phyloP scores from a whole-genome alignment of 768 basidiomycete genomes.

The Gloeopeniophorella convolvens region DNA sequence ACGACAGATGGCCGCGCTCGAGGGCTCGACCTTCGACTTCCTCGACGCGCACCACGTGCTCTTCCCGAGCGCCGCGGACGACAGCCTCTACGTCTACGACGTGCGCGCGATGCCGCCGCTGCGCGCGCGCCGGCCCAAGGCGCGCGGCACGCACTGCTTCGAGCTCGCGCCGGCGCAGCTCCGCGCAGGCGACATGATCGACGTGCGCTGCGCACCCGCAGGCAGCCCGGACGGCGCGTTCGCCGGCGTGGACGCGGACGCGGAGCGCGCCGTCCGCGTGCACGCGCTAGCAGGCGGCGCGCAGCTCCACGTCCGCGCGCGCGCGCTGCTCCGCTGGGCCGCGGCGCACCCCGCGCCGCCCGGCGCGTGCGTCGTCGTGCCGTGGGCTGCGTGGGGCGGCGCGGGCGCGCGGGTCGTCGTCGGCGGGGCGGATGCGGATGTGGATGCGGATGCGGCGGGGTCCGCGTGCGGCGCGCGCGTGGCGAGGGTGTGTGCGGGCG shows the following conservation, averaged over 20 bases:
- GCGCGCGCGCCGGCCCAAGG: background rate
- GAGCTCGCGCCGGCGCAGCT: background rate
- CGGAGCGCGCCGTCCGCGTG: background rate
- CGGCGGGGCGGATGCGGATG: no score
- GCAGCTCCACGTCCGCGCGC: background rate
- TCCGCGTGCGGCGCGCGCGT: no score
- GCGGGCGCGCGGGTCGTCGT: background rate
- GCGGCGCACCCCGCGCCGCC: slow-evolving; percentile 2
- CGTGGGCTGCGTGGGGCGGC: slow-evolving; percentile 1
- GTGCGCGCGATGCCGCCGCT: slow-evolving; percentile 5
- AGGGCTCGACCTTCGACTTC: background rate
- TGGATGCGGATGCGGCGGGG: no score
- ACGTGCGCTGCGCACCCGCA: background rate
- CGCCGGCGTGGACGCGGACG: background rate
- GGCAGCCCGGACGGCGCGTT: background rate
- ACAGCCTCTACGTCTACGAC: slow-evolving; percentile 9
- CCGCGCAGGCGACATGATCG: background rate
- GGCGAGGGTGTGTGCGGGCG: no score
- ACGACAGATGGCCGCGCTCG: slow-evolving; percentile 4
- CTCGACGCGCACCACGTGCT: slow-evolving; percentile 9
- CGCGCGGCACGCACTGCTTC: slow-evolving; percentile 11
- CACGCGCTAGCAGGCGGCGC: no score
- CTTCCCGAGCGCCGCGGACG: slow-evolving; percentile 1
- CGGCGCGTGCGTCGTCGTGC: slow-evolving; percentile 3
- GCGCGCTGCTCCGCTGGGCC: slow-evolving; percentile 3